A percentile compares a stretch with the other conserved stretches of the same genome.
These are phyloP conservation scores for Xylaria sp. DNA, from an alignment of 2,329 filamentous ascomycete genomes.

Conservation along the genomic window DNA sequence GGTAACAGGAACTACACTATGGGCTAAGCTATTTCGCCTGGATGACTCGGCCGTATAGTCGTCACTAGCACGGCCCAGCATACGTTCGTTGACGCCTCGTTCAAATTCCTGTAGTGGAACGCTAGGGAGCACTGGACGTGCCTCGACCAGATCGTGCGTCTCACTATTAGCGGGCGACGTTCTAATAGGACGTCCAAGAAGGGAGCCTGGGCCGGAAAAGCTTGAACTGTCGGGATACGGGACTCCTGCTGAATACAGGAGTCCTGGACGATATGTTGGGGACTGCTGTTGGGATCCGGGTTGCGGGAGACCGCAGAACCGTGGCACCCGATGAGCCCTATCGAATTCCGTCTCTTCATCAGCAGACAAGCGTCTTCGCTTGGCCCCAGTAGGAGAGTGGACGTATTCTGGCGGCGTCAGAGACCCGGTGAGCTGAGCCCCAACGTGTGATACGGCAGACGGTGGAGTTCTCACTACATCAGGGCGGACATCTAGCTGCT, in stretches of 20 bases:
- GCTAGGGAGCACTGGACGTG: slow-evolving; percentile 55
- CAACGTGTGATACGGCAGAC: slow-evolving; percentile 52
- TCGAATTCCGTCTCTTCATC: slow-evolving; percentile 56
- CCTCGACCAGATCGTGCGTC: slow-evolving; percentile 51
- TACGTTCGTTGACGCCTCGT: slow-evolving; percentile 49
- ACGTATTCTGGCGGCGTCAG: slow-evolving; percentile 56
- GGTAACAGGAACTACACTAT: slow-evolving; percentile 41
- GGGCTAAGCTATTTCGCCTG: slow-evolving; percentile 44
- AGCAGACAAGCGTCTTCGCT: slow-evolving; percentile 59
- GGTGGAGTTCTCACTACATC: slow-evolving; percentile 51
- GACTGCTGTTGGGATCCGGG: slow-evolving; percentile 50
- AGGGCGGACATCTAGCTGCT: slow-evolving; percentile 51
- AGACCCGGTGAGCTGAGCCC: slow-evolving; percentile 44
- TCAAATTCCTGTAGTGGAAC: slow-evolving; percentile 56
- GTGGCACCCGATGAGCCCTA: slow-evolving; percentile 58
- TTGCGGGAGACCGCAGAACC: slow-evolving; percentile 56
- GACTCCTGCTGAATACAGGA: slow-evolving; percentile 44
- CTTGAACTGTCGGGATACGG: slow-evolving; percentile 49
- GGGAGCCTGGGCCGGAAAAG: slow-evolving; percentile 48
- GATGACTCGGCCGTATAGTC: slow-evolving; percentile 49
- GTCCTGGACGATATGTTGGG: slow-evolving; percentile 48
- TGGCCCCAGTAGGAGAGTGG: slow-evolving; percentile 60
- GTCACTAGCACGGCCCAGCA: slow-evolving; percentile 52
- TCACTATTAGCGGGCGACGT: slow-evolving; percentile 50
- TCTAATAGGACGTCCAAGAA: slow-evolving; percentile 46